phyloP scores from a whole-genome alignment of 2,329 filamentous ascomycete genomes.

The Elsinoe arachidis region DNA sequence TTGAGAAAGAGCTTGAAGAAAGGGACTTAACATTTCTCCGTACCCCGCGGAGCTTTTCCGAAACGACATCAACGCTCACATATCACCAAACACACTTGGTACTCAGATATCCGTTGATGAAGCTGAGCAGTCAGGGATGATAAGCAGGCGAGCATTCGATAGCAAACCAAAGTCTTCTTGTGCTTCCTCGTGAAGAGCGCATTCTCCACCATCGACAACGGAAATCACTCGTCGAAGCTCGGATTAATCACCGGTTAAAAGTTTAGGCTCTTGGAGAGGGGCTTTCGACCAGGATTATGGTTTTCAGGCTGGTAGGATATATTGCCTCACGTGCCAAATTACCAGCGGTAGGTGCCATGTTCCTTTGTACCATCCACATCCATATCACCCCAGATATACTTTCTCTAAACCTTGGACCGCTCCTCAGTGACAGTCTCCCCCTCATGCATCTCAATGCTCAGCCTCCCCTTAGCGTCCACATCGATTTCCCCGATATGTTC shows the following conservation, averaged over 20 bases:
- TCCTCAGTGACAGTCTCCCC: not conserved
- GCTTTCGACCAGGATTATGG: not conserved
- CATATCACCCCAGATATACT: not conserved
- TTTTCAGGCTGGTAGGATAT: not conserved
- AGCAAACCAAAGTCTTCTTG: too few relatives aligned
- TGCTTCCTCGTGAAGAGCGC: too few relatives aligned
- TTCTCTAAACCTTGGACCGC: not conserved
- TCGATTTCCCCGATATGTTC: not conserved
- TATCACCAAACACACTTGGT: too few relatives aligned
- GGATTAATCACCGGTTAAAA: not conserved
- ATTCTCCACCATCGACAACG: too few relatives aligned
- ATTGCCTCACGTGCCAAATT: not conserved
- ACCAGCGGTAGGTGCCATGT: not conserved
- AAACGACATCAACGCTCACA: too few relatives aligned
- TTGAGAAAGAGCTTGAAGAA: too few relatives aligned
- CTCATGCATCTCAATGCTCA: slow-evolving; percentile 2
- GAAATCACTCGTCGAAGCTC: too few relatives aligned
- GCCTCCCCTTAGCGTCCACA: not conserved
- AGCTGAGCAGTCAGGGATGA: too few relatives aligned
- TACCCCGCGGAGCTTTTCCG: too few relatives aligned
- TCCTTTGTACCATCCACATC: not conserved
- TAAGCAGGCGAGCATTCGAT: too few relatives aligned
- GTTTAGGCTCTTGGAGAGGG: not conserved
- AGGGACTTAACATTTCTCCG: too few relatives aligned
- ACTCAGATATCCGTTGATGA: too few relatives aligned